Evolutionary conservation across 768 basidiomycete genomes (phyloP).

Genomic region (Russula earlei): DNA sequence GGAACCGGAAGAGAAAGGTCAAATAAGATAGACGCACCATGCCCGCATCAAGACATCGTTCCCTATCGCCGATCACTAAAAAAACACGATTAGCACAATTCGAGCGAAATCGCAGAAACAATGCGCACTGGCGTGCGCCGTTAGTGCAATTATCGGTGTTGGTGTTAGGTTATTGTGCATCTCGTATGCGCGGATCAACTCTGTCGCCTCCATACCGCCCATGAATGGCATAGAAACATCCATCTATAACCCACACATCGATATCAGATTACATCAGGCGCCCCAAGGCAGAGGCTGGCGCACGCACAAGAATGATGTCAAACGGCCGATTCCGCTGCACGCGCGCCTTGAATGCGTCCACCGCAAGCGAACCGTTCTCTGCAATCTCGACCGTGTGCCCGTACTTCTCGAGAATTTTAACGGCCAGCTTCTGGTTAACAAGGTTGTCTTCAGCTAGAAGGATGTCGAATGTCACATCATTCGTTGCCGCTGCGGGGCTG

Average conservation of each 20-base stretch:
- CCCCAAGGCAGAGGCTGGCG: background rate
- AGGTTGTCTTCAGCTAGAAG: conserved; percentile 95
- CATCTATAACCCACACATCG: conserved; percentile 47
- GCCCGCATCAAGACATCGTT: conserved; percentile 66
- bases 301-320: conserved; percentile 82
- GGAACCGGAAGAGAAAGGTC: background rate
- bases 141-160: conserved; percentile 92
- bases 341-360: conserved; percentile 83
- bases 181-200: conserved; percentile 83
- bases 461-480: conserved; percentile 83
- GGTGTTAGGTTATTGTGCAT: conserved; percentile 54
- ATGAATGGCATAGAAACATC: conserved; percentile 98
- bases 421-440: conserved; percentile 92
- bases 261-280: background rate
- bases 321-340: conserved; percentile 64
- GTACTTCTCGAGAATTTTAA: conserved; percentile 93
- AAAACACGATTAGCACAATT: background rate
- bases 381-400: conserved; percentile 95
- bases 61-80: conserved; percentile 81
- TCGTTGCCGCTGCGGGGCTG: conserved; percentile 76
- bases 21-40: conserved; percentile 33
- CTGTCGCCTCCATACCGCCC: conserved; percentile 97
- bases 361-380: conserved; percentile 90
- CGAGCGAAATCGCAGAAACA: conserved; percentile 19
- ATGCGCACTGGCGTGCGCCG: conserved; percentile 88